Base-by-base conservation (phyloP, 179 eudicot species). In the Beta corolliflora region DNA sequence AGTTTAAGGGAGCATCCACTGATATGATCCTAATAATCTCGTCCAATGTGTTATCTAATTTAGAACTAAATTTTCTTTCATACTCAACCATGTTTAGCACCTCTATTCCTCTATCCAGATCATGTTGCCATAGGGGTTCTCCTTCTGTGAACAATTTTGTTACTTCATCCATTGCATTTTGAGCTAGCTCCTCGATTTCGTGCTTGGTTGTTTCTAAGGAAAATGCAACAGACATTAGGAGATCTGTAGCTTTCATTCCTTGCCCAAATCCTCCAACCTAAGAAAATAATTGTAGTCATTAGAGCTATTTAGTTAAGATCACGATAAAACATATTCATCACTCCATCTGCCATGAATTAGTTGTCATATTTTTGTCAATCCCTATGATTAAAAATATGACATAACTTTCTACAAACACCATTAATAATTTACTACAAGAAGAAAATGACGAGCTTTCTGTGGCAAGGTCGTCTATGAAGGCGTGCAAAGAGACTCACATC, bases 51-150 rank as follows among this genome's bases (percentile, higher is more conserved):
- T 85, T 78, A 61, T 91, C 92, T 23, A 92, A 87, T 44, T 82
- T 79, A n/a, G 82, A 53, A 31, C 77, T 71, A 69, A 91, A 92
- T 78, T 85, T 84, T 68, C 71, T 84, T 19, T 71, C 84, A 83
- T 92, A 92, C 78, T 91, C 91, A 21, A 7, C 76, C 3, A 60
- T 64, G 71, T 91, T 92, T 10, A 92, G 84, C 53, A 86, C 81
- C 59, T 83, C 86, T 14, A 81, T 78, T 29, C 85, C 86, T 67
- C 65, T 79, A 54, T 71, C 83, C 2, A 29, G 46, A 77, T 89
- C 92, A 77, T 80, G 82, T 55, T 85, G 64, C 97, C 97, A 92
- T 15, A 92, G 73, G 18, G 91, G 89, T 16, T 91, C 92, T 25
- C 82, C 82, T 75, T 81, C 89, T 9, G 66, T 41, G 48, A 89